A percentile compares a stretch with the other conserved stretches of the same genome.
Evolutionary conservation across 2,329 filamentous ascomycete species (phyloP).

Genomic region (Hymenoscyphus linearis): DNA sequence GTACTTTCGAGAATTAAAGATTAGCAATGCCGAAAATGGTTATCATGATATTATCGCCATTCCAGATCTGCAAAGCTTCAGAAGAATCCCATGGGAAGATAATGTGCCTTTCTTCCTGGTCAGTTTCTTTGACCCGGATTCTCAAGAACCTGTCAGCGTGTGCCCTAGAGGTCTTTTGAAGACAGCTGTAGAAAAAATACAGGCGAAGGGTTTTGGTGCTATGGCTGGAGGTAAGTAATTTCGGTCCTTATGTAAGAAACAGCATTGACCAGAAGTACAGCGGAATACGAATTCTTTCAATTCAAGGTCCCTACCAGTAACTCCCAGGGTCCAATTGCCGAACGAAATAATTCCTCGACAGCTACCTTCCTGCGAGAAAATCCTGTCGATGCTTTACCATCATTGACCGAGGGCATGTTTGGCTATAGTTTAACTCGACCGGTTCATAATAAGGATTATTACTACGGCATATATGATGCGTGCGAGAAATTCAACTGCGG

Average conservation of each 20-base stretch:
- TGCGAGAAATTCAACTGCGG: conserved; percentile 73
- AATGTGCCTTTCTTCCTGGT: conserved; percentile 81
- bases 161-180: conserved; percentile 75
- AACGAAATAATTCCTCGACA: conserved; percentile 61
- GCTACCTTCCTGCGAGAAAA: conserved; percentile 71
- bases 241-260: not conserved
- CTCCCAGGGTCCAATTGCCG: conserved; percentile 39
- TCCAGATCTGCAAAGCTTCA: conserved; percentile 70
- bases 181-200: conserved; percentile 61
- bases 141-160: conserved; percentile 62
- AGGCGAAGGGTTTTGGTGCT: conserved; percentile 65
- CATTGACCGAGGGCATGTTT: conserved; percentile 91
- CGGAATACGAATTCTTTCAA: conserved; percentile 93
- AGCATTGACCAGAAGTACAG: conserved; percentile 40
- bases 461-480: conserved; percentile 78
- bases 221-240: conserved; percentile 78
- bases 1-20: conserved; percentile 76
- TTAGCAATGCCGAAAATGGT: conserved; percentile 87
- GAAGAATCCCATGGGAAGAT: conserved; percentile 87
- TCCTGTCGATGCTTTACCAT: conserved; percentile 65
- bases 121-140: conserved; percentile 78
- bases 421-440: conserved; percentile 86
- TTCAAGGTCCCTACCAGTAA: conserved; percentile 61
- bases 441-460: conserved; percentile 87
- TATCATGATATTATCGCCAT: conserved; percentile 82